Conservation (phyloP, 2,329 filamentous ascomycete species). For the Nigrograna mackinnonii region DNA sequence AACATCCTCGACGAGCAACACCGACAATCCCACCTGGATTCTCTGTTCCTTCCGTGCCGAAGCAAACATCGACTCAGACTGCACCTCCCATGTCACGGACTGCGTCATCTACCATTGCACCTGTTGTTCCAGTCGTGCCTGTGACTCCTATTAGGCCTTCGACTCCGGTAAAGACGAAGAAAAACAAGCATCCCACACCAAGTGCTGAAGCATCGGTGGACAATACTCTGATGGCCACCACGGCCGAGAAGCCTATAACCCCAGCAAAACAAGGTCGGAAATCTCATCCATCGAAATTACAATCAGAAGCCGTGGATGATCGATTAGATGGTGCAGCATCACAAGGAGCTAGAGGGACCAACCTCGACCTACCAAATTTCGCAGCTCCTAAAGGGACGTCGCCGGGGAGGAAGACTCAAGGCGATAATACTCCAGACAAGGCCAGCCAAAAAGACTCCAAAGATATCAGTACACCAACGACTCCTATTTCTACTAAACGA, state of each 20-base stretch:
- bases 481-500: constrained; percentile 28
- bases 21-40: constrained; percentile 52
- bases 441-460: no score
- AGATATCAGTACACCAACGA: constrained; percentile 2
- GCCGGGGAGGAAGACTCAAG: constrained; percentile 17
- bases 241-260: constrained; percentile 16
- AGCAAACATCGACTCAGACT: not conserved
- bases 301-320: no score
- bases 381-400: constrained; percentile 21
- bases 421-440: constrained; percentile 8
- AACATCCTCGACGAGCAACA: constrained; percentile 45
- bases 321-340: no score
- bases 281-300: constrained; percentile 11
- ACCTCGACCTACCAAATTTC: no score
- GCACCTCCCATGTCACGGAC: constrained; percentile 33
- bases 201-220: no score
- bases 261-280: constrained; percentile 20
- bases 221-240: constrained; percentile 1
- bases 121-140: constrained; percentile 45
- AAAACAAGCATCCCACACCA: constrained; percentile 18
- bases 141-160: constrained; percentile 35
- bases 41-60: constrained; percentile 31
- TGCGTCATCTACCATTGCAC: constrained; percentile 31
- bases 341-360: no score
- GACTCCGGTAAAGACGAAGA: constrained; percentile 33